Conservation (phyloP, 371 early-diverging fungal genomes). For the Mortierella sp. region DNA sequence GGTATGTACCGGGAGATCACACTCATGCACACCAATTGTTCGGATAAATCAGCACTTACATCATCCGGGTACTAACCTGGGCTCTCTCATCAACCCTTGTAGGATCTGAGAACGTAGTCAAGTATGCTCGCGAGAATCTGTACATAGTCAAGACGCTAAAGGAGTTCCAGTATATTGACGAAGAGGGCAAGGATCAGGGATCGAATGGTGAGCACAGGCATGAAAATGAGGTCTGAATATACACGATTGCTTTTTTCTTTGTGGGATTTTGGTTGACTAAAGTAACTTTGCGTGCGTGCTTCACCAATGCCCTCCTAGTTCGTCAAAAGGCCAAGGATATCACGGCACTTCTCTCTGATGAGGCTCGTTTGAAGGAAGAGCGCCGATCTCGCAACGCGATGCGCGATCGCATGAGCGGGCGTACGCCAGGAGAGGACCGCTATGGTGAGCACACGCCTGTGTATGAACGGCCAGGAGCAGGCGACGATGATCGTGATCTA, state of each 20-base stretch:
- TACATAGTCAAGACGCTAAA: slow-evolving; percentile 94
- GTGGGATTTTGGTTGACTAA: not conserved
- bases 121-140: slow-evolving; percentile 89
- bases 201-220: slow-evolving; percentile 82
- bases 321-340: slow-evolving; percentile 95
- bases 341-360: slow-evolving; percentile 84
- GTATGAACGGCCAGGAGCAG: slow-evolving; percentile 61
- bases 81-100: slow-evolving; percentile 78
- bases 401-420: slow-evolving; percentile 70
- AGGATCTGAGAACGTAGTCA: slow-evolving; percentile 91
- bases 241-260: not conserved
- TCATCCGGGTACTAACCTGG: slow-evolving; percentile 32
- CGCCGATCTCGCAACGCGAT: slow-evolving; percentile 73
- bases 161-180: slow-evolving; percentile 96
- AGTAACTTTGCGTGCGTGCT: not conserved
- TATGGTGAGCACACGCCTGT: slow-evolving; percentile 56
- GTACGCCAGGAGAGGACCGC: slow-evolving; percentile 45
- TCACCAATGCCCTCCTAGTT: slow-evolving; percentile 60
- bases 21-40: not conserved
- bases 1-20: slow-evolving; percentile 31
- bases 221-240: not conserved
- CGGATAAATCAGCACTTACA: not conserved
- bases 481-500: slow-evolving; percentile 85
- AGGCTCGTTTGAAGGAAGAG: slow-evolving; percentile 80
- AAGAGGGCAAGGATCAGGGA: slow-evolving; percentile 91